Base-by-base conservation (phyloP, 2,329 filamentous ascomycete genomes). In the Fusarium xylarioides region DNA sequence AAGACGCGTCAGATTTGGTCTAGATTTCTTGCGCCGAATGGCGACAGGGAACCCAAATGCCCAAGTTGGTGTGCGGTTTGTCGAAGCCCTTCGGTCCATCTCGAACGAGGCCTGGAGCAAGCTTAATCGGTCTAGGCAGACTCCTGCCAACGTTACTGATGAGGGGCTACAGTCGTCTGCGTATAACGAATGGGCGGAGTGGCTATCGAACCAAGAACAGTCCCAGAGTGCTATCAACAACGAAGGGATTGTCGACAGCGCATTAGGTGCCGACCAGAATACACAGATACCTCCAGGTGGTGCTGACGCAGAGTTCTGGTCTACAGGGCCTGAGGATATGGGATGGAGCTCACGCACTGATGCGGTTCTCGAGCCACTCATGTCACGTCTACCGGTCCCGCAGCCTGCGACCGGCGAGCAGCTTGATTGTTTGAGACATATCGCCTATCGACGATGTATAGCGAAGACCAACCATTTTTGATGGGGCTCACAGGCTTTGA, bases 401-500 rank as follows among this genome's bases (percentile, higher is more conserved):
- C 59, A 61, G 3, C 15, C 26, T 5, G 8, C 19, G 16, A 3
- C 4, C 1, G 38, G 23, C 1, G 15, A 34, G 8, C 26, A 62
- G 4, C 11, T 46, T 4, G 32, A 58, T 19, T 10, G 7, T 28
- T 28, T 10, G 53, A 58, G 7, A 26, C 7, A 3, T 46, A 38
- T 30, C 59, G 42, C 4, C 19, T 30, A 2, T 11, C 34, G 7
- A 5, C 52, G 8, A 7, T 2, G 1, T 38, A n/a, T 11, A 37
- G 23, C 15, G 59, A 62, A 14, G 52, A 46, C n/a, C 40, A 62
- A 11, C 26, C 34, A 4, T 58, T 62, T 21, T 32, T 62, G 1
- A 58, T 62, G 52, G 53, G 52, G 4, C 59, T 62, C 10, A 62
- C 52, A 9, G 59, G 59, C 1, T 35, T 62, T 6, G 52, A 46